Evolutionary conservation across 257 asterid species (phyloP).

Genomic region (Perilla frutescens): DNA sequence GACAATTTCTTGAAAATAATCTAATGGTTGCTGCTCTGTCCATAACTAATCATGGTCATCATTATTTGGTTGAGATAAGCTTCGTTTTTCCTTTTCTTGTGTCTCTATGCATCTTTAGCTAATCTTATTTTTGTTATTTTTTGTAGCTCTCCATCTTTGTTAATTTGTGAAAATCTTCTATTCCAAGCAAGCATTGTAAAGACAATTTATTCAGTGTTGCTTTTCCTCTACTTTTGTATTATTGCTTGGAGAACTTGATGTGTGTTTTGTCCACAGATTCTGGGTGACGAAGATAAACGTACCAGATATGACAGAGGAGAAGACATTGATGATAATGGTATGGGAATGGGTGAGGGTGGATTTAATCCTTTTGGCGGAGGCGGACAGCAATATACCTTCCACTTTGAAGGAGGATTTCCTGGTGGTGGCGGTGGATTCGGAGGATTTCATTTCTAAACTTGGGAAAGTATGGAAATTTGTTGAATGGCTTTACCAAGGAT

Average conservation of each 20-base stretch:
- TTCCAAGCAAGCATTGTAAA: background rate
- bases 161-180: background rate
- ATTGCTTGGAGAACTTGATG: background rate
- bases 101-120: background rate
- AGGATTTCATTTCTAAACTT: conserved; percentile 72
- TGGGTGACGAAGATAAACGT: conserved; percentile 89
- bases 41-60: background rate
- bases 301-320: conserved; percentile 84
- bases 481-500: conserved; percentile 24
- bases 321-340: conserved; percentile 75
- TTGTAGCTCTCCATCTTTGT: background rate
- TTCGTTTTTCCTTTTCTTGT: too few relatives aligned
- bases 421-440: conserved; percentile 72
- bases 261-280: conserved; percentile 51
- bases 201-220: background rate
- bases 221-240: background rate
- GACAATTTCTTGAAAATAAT: too few relatives aligned
- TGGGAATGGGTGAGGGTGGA: conserved; percentile 87
- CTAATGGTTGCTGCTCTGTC: background rate
- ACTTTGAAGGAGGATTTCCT: conserved; percentile 87
- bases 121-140: too few relatives aligned
- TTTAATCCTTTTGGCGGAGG: conserved; percentile 84
- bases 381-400: conserved; percentile 83
- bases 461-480: background rate
- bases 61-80: background rate